phyloP scores from a whole-genome alignment of 2,329 filamentous ascomycete species.

The Emergomyces pasteurianus region DNA sequence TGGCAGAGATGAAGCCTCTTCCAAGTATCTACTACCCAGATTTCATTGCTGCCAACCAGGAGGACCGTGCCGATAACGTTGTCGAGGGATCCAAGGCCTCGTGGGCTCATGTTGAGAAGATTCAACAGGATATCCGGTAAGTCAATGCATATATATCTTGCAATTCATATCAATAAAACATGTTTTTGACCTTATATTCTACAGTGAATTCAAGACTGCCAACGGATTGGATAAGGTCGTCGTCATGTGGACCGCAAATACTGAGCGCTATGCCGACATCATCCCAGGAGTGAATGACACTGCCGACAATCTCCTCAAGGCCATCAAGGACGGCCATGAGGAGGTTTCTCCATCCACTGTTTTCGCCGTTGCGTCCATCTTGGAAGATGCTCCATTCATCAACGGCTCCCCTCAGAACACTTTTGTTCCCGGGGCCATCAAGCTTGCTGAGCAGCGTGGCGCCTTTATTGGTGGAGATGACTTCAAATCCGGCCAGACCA shows the following conservation, averaged over 20 bases:
- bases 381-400: slow-evolving; percentile 88
- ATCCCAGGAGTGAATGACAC: slow-evolving; percentile 88
- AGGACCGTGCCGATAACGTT: slow-evolving; percentile 87
- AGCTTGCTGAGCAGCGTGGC: slow-evolving; percentile 74
- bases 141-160: slow-evolving; percentile 14
- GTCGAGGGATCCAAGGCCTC: slow-evolving; percentile 73
- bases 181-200: slow-evolving; percentile 6
- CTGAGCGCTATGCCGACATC: slow-evolving; percentile 87
- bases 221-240: slow-evolving; percentile 90
- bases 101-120: slow-evolving; percentile 78
- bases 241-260: slow-evolving; percentile 98
- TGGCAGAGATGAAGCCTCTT: slow-evolving; percentile 75
- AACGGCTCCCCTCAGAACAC: slow-evolving; percentile 99
- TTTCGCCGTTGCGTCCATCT: slow-evolving; percentile 87
- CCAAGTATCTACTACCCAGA: slow-evolving; percentile 98
- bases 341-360: slow-evolving; percentile 94
- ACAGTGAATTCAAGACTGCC: slow-evolving; percentile 72
- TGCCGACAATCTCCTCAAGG: slow-evolving; percentile 78
- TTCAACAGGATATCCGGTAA: slow-evolving; percentile 81
- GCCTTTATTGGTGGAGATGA: slow-evolving; percentile 96
- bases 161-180: background rate
- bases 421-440: slow-evolving; percentile 84
- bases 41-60: slow-evolving; percentile 98
- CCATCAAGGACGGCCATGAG: slow-evolving; percentile 75
- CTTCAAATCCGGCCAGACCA: slow-evolving; percentile 99